phyloP scores from a whole-genome alignment of 2,329 filamentous ascomycete genomes.

The Aspergillus sp. region DNA sequence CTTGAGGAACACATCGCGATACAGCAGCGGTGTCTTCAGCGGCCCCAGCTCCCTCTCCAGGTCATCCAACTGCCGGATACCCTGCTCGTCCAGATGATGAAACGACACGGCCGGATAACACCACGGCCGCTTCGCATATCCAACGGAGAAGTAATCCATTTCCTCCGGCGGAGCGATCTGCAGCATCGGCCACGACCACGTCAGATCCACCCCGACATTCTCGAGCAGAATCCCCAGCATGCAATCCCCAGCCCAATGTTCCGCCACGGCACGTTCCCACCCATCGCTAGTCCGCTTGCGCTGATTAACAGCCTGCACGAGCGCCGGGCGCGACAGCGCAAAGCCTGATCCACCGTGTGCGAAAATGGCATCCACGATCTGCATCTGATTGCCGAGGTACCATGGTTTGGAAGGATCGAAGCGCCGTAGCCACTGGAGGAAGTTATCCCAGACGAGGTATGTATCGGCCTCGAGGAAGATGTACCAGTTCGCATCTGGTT shows the following conservation, averaged over 20 bases:
- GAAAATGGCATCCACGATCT: slow-evolving; percentile 51
- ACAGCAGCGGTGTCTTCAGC: slow-evolving; percentile 41
- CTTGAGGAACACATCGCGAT: slow-evolving; percentile 13
- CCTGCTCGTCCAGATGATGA: slow-evolving; percentile 47
- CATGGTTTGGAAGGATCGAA: slow-evolving; percentile 48
- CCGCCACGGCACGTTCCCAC: slow-evolving; percentile 46
- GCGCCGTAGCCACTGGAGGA: slow-evolving; percentile 53
- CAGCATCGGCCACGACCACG: slow-evolving; percentile 50
- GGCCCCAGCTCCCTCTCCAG: slow-evolving; percentile 35
- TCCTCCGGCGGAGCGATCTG: slow-evolving; percentile 41
- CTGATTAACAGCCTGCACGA: slow-evolving; percentile 41
- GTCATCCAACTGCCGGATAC: slow-evolving; percentile 45
- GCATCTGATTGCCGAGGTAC: slow-evolving; percentile 58
- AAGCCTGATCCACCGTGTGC: slow-evolving; percentile 56
- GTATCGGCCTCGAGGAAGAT: slow-evolving; percentile 61
- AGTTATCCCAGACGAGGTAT: slow-evolving; percentile 54
- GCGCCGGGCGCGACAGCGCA: slow-evolving; percentile 50
- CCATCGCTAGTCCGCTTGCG: slow-evolving; percentile 40
- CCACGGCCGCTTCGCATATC: slow-evolving; percentile 43
- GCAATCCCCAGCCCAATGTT: slow-evolving; percentile 51
- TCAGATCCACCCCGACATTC: slow-evolving; percentile 45
- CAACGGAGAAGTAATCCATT: slow-evolving; percentile 42
- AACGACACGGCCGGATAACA: slow-evolving; percentile 53
- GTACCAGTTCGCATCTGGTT: slow-evolving; percentile 56
- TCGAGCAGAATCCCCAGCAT: slow-evolving; percentile 48